phyloP scores from a whole-genome alignment of 2,329 filamentous ascomycete species.

The Setomelanomma holmii region DNA sequence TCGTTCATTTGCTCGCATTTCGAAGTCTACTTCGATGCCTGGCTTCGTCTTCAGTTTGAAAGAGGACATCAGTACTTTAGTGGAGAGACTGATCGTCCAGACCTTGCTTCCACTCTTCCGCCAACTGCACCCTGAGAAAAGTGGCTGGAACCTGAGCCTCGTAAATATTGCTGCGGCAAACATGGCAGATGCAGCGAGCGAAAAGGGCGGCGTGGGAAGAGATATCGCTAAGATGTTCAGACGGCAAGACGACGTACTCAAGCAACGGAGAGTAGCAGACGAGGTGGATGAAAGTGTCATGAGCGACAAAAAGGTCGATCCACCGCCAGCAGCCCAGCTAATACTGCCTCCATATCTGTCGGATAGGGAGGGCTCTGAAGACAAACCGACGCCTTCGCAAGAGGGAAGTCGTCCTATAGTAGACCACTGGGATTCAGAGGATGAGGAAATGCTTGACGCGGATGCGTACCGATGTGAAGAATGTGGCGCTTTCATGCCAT shows the following conservation, averaged over 20 bases:
- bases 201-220: constrained; percentile 62
- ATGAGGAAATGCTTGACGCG: constrained; percentile 38
- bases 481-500: constrained; percentile 63
- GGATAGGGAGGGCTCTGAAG: constrained; percentile 39
- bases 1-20: constrained; percentile 72
- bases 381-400: constrained; percentile 36
- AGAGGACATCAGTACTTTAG: constrained; percentile 65
- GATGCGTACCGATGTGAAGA: constrained; percentile 52
- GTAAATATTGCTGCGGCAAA: constrained; percentile 89
- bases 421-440: constrained; percentile 39
- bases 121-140: constrained; percentile 72
- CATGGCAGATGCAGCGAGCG: constrained; percentile 65
- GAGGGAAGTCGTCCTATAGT: constrained; percentile 19
- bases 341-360: background rate
- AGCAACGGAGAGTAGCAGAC: constrained; percentile 69
- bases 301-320: background rate
- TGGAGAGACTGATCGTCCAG: constrained; percentile 73
- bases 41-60: constrained; percentile 73
- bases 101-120: constrained; percentile 75
- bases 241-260: constrained; percentile 72
- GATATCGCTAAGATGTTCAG: constrained; percentile 87
- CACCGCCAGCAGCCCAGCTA: background rate
- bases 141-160: constrained; percentile 80
- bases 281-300: constrained; percentile 27
- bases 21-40: constrained; percentile 76